Conservation (phyloP, 768 basidiomycete genomes). For the Suillus alpinus region DNA sequence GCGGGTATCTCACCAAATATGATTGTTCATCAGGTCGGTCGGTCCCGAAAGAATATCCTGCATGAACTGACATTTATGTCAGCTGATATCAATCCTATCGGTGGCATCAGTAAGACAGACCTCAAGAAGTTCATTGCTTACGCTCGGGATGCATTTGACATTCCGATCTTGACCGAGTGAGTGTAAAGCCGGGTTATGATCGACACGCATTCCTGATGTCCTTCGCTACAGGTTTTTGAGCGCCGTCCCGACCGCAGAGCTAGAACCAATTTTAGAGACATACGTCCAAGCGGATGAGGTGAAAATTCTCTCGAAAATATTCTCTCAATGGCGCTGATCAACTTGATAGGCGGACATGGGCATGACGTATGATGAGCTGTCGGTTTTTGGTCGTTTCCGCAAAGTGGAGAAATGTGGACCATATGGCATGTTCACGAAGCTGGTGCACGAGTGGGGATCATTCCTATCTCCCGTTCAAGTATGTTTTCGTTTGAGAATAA, state of each 20-base stretch:
- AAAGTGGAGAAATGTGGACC: slow-evolving; percentile 98
- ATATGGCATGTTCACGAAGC: slow-evolving; percentile 95
- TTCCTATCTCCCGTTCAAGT: slow-evolving; percentile 83
- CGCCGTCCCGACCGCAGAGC: slow-evolving; percentile 92
- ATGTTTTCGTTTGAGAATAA: slow-evolving; percentile 6
- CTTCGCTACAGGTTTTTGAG: slow-evolving; percentile 67
- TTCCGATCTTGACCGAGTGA: slow-evolving; percentile 81
- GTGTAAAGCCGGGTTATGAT: slow-evolving; percentile 11
- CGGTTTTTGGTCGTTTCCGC: slow-evolving; percentile 87
- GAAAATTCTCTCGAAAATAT: slow-evolving; percentile 11
- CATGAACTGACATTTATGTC: slow-evolving; percentile 11
- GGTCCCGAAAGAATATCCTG: not conserved
- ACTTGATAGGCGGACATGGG: slow-evolving; percentile 88
- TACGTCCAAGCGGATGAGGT: slow-evolving; percentile 98
- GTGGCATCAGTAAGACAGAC: slow-evolving; percentile 96
- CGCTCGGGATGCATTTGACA: slow-evolving; percentile 71
- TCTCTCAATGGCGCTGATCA: slow-evolving; percentile 2
- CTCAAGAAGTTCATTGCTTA: slow-evolving; percentile 93
- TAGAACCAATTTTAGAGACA: slow-evolving; percentile 91
- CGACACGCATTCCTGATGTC: slow-evolving; percentile 1
- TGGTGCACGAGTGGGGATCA: slow-evolving; percentile 91
- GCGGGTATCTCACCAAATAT: slow-evolving; percentile 97
- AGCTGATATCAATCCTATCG: slow-evolving; percentile 99
- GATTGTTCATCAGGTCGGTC: slow-evolving; percentile 84
- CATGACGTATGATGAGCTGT: slow-evolving; percentile 98